A percentile compares a stretch with the other conserved stretches of the same genome.
phyloP scores from a whole-genome alignment of 2,329 filamentous ascomycete species.

The Magnaporthiopsis incrustans region DNA sequence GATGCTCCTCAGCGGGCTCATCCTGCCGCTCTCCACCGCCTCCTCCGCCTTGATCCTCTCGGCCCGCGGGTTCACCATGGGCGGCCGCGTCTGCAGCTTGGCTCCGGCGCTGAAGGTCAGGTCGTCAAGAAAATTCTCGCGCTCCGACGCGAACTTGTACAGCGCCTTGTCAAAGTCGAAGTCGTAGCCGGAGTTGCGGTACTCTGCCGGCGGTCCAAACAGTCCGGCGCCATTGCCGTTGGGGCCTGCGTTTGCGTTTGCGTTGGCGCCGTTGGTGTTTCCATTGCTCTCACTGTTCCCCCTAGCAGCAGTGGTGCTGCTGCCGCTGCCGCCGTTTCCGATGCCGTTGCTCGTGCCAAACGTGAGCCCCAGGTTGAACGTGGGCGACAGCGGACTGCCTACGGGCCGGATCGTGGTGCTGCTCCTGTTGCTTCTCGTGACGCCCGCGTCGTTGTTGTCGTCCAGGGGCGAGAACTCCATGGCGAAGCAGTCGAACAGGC shows the following conservation, averaged over 20 bases:
- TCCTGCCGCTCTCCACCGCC: conserved; percentile 38
- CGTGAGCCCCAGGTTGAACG: conserved; percentile 12
- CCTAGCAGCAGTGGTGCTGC: conserved; percentile 8
- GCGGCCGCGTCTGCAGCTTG: conserved; percentile 59
- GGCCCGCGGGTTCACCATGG: conserved; percentile 69
- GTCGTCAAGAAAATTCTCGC: conserved; percentile 89
- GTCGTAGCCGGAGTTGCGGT: conserved; percentile 35
- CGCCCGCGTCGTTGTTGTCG: conserved; percentile 31
- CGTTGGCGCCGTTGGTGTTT: conserved; percentile 20
- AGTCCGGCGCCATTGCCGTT: not conserved
- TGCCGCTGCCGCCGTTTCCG: conserved; percentile 8
- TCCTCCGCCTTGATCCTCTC: conserved; percentile 78
- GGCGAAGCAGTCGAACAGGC: conserved; percentile 35
- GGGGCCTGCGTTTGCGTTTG: conserved; percentile 24
- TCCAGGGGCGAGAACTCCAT: conserved; percentile 47
- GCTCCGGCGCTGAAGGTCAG: conserved; percentile 81
- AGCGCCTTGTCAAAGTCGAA: conserved; percentile 92
- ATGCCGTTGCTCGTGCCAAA: conserved; percentile 21
- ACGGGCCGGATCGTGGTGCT: conserved; percentile 53
- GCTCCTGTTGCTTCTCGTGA: conserved; percentile 55
- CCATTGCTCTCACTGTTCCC: conserved; percentile 14
- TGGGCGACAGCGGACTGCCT: not conserved
- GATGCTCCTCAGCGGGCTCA: conserved; percentile 50
- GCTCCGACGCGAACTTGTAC: conserved; percentile 89
- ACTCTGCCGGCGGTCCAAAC: not conserved